Conservation (phyloP, 306 rosid species). For the Neltuma alba region DNA sequence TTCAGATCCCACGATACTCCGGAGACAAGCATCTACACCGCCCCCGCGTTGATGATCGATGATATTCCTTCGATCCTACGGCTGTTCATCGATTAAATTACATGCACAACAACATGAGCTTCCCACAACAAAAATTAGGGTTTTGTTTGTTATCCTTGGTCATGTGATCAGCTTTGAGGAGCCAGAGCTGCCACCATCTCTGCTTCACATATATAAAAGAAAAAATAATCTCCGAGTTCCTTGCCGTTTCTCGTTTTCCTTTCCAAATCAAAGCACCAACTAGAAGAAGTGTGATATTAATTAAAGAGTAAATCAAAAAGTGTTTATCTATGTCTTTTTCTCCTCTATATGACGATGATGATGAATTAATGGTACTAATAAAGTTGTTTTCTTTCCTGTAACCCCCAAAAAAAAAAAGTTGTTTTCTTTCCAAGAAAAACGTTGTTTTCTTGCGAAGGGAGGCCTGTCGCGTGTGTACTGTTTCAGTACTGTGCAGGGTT, state of each 20-base stretch:
- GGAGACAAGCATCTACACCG: constrained; percentile 81
- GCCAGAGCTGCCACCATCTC: neutral
- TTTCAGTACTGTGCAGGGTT: neutral
- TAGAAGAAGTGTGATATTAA: neutral
- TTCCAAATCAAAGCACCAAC: neutral
- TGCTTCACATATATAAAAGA: neutral
- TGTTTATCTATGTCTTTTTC: neutral
- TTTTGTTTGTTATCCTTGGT: neutral
- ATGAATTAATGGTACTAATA: neutral
- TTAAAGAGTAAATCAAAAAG: neutral
- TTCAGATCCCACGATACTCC: constrained; percentile 82
- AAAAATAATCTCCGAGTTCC: neutral
- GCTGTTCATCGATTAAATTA: constrained; percentile 57
- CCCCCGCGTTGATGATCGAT: constrained; percentile 40
- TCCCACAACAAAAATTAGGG: neutral
- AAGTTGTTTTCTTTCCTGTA: too few species aligned
- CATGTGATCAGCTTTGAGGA: neutral
- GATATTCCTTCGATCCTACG: constrained; percentile 37
- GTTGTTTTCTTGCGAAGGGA: neutral
- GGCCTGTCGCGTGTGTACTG: neutral
- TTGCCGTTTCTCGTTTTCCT: neutral
- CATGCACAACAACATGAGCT: neutral
- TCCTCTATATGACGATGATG: neutral
- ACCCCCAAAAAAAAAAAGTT: too few species aligned
- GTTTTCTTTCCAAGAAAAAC: neutral